Percentiles rank a stretch among this genome's conserved stretches.
phyloP scores from a whole-genome alignment of 495 filamentous ascomycete species.

The Acidomyces sp. region DNA sequence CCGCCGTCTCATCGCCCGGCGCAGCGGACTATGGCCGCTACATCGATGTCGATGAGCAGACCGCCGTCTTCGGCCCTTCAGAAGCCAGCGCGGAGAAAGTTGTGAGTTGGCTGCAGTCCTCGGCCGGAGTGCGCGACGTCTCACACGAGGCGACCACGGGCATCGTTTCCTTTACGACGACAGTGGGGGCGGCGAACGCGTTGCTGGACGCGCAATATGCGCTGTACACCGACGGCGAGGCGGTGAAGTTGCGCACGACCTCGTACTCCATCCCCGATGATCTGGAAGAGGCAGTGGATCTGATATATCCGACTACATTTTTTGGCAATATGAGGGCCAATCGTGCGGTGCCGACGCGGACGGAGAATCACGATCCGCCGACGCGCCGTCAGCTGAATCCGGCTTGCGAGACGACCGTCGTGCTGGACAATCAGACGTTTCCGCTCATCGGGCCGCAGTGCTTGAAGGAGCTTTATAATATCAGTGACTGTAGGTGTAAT shows the following conservation, averaged over 20 bases:
- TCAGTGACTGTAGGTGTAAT: too few relatives aligned
- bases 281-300: conserved; percentile 38
- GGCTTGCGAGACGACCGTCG: conserved; percentile 7
- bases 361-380: not conserved
- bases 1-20: conserved; percentile 49
- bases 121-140: conserved; percentile 24
- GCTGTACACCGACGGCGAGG: conserved; percentile 18
- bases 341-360: not conserved
- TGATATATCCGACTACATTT: conserved; percentile 47
- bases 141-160: conserved; percentile 24
- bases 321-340: conserved; percentile 36
- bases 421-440: conserved; percentile 31
- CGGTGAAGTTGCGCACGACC: conserved; percentile 37
- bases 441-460: conserved; percentile 38
- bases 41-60: conserved; percentile 41
- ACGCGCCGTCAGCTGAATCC: not conserved
- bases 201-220: conserved; percentile 27
- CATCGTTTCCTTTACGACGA: conserved; percentile 28
- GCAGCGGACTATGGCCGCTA: conserved; percentile 50
- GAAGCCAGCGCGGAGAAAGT: conserved; percentile 19
- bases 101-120: conserved; percentile 21
- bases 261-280: conserved; percentile 50
- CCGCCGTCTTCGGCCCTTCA: conserved; percentile 22
- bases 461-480: conserved; percentile 47
- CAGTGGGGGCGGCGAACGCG: conserved; percentile 23